Evolutionary conservation across 768 basidiomycete genomes (phyloP).

Genomic region (Phallus indusiatus): DNA sequence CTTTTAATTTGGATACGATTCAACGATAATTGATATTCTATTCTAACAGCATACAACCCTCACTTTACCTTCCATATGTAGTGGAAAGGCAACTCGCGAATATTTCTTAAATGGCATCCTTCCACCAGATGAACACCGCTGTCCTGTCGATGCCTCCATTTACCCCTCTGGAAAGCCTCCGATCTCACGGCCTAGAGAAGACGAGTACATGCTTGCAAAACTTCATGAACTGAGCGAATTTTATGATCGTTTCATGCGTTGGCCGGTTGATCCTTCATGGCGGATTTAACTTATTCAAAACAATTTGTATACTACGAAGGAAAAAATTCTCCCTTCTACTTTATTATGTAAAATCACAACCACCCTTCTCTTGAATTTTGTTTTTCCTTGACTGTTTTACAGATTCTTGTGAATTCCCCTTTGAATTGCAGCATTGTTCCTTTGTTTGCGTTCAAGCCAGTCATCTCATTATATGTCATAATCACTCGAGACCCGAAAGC

Average conservation of each 20-base stretch:
- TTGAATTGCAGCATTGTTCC: too few species aligned
- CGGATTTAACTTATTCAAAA: neutral
- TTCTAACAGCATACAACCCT: neutral
- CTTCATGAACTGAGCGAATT: neutral
- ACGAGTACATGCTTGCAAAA: neutral
- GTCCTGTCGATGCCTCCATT: neutral
- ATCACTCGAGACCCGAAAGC: too few species aligned
- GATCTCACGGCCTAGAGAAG: neutral
- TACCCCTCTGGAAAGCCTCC: neutral
- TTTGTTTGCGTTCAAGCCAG: too few species aligned
- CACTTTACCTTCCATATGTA: neutral
- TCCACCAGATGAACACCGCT: neutral
- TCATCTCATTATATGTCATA: too few species aligned
- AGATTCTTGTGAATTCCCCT: too few species aligned
- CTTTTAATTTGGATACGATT: too few species aligned
- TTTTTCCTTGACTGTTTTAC: too few species aligned
- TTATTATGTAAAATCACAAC: neutral
- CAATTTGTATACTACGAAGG: neutral
- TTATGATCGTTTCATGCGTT: neutral
- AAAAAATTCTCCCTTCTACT: neutral
- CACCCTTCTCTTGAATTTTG: neutral
- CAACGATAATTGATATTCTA: neutral
- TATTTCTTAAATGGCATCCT: conserved; percentile 1
- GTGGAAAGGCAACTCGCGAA: neutral
- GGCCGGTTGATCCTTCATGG: neutral